Base-by-base conservation (phyloP, 768 basidiomycete genomes). In the Podaxis carcinomalis region DNA sequence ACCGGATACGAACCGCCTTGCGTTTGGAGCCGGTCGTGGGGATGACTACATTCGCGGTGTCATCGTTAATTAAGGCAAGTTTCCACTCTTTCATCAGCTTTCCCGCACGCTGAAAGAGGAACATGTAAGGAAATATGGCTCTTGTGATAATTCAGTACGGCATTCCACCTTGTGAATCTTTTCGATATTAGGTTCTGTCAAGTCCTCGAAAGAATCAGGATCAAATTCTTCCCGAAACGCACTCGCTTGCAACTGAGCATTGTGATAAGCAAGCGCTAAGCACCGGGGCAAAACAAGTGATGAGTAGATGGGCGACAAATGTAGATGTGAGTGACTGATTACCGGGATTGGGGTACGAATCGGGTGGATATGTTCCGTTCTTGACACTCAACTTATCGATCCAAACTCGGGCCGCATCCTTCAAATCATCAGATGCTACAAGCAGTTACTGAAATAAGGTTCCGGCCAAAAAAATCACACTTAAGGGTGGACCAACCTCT, bases 191-290 rank as follows among this genome's bases (percentile, higher is more conserved):
- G 95, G 95, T 61, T 81, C 70, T 0, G 95, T 94, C 65, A 88
- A 74, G 73, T 99, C 96, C 64, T 91, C 87, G 62, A 93, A 92
- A 0, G 83, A 74, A 59, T 86, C 83, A 1, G 82, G 77, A 69
- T 96, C 87, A 64, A 88, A 97, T 61, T 94, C 86, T 69, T 97
- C 92, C 55, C 91, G 86, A 74, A 98, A 95, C 0, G 97, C 97
- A 57, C 86, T 87, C 6, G 96, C 93, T 74, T 97, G 88, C 6
- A 98, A 81, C 68, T 95, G 91, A 19, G 86, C 90, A 71, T 95
- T 94, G 69, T 95, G 92, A 66, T 85, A 93, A 11, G 88, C 88
- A 56, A 98, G 82, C 4, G 91, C 92, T 93, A 66, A 44, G 58
- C 44, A 61, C 16, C 32, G 3, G 36, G 32, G 11, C 51, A 13